These are phyloP conservation scores for Mortierella sp. DNA, from an alignment of 371 early-diverging fungal species.

Conservation along the genomic window DNA sequence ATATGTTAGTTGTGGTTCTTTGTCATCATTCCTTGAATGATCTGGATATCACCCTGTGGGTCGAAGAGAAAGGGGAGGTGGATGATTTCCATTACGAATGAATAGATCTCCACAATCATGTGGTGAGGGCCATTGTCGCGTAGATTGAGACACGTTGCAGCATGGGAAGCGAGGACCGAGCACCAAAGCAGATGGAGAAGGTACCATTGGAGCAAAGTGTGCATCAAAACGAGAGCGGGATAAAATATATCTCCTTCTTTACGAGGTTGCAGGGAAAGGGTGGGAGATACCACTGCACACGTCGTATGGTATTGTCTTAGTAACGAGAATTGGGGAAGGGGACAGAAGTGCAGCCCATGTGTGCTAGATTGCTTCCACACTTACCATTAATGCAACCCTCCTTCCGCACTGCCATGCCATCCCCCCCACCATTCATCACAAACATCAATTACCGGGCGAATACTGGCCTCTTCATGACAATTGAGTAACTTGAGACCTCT, in stretches of 20 bases:
- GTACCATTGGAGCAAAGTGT: neutral
- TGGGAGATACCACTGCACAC: neutral
- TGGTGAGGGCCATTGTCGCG: neutral
- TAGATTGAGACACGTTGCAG: neutral
- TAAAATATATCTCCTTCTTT: conserved; percentile 1
- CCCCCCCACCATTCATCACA: no score
- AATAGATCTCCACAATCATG: neutral
- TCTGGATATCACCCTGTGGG: neutral
- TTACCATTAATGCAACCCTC: neutral
- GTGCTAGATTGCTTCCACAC: neutral
- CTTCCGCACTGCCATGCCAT: neutral
- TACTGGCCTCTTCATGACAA: no score
- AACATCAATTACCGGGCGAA: no score
- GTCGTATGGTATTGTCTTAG: neutral
- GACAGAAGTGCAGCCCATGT: neutral
- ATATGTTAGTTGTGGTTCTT: neutral
- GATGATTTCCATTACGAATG: neutral
- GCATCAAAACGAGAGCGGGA: neutral
- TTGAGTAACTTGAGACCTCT: no score
- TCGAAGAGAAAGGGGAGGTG: neutral
- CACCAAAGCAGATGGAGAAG: no score
- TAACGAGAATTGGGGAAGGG: neutral
- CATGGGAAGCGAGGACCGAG: neutral
- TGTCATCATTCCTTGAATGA: neutral
- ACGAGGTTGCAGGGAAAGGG: neutral